Evolutionary conservation across 495 filamentous ascomycete species (phyloP).

Genomic region (Terfezia boudieri): DNA sequence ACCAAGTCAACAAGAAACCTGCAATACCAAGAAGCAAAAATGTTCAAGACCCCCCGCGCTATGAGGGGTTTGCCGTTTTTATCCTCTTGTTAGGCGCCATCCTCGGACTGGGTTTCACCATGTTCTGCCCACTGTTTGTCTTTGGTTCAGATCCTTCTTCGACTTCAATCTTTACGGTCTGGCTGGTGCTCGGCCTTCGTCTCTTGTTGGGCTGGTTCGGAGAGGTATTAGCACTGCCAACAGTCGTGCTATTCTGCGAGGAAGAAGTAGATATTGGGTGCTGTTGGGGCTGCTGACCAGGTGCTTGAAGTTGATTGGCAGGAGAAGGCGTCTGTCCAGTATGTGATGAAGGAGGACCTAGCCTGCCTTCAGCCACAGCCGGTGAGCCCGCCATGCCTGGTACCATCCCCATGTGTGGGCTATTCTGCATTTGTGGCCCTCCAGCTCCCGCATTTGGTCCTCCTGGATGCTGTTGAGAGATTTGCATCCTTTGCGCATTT

Average conservation of each 20-base stretch:
- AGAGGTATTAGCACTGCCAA: slow-evolving; percentile 40
- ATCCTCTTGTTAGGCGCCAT: slow-evolving; percentile 27
- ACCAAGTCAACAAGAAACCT: background rate
- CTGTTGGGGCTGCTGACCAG: slow-evolving; percentile 20
- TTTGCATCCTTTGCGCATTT: slow-evolving; percentile 4
- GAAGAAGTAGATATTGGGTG: slow-evolving; percentile 20
- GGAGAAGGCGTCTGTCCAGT: slow-evolving; percentile 17
- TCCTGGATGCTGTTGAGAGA: slow-evolving; percentile 11
- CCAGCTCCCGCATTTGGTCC: slow-evolving; percentile 7
- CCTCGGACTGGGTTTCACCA: slow-evolving; percentile 33
- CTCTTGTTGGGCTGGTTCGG: slow-evolving; percentile 38
- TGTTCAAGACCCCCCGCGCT: background rate
- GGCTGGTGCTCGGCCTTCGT: slow-evolving; percentile 33
- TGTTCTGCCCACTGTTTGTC: slow-evolving; percentile 23
- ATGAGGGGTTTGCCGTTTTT: slow-evolving; percentile 19
- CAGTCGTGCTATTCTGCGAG: slow-evolving; percentile 20
- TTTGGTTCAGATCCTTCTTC: slow-evolving; percentile 18
- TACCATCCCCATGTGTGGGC: slow-evolving; percentile 8
- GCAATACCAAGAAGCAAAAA: background rate
- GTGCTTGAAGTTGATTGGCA: slow-evolving; percentile 20
- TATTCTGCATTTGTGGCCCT: slow-evolving; percentile 12
- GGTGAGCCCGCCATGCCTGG: slow-evolving; percentile 15
- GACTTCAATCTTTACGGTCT: slow-evolving; percentile 33
- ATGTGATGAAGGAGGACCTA: slow-evolving; percentile 17
- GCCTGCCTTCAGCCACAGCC: slow-evolving; percentile 15